phyloP scores from a whole-genome alignment of 208 protist species.

The Acanthamoeba castellanii region DNA sequence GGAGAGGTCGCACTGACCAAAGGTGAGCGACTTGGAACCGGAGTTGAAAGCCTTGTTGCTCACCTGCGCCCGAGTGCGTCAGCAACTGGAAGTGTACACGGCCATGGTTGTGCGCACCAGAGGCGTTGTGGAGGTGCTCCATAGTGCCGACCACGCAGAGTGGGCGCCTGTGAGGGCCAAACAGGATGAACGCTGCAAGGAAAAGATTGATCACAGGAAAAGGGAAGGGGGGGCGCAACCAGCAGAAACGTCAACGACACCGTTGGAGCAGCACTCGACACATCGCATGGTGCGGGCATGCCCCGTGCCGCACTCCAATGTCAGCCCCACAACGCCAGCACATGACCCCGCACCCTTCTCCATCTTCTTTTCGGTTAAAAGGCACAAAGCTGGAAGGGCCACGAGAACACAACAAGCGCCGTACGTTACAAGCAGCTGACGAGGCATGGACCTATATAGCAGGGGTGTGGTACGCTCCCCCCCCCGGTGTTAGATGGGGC shows the following conservation, averaged over 20 bases:
- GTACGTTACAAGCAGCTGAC: no score
- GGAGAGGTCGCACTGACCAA: neutral
- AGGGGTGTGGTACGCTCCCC: no score
- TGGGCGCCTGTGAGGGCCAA: neutral
- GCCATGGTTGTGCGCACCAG: neutral
- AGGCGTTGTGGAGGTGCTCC: neutral
- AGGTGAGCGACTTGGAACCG: neutral
- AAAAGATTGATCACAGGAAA: neutral
- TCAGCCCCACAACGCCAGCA: no score
- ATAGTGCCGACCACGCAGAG: neutral
- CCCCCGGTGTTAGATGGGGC: no score
- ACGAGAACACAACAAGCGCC: no score
- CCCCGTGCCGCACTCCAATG: neutral
- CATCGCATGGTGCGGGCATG: neutral
- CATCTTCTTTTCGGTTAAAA: no score
- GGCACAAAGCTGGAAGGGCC: no score
- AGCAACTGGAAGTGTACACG: no score
- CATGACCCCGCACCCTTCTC: no score
- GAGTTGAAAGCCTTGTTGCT: neutral
- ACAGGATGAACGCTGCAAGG: neutral
- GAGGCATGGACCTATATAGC: no score
- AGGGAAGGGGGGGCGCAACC: neutral
- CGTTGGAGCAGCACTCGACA: neutral
- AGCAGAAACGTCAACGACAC: neutral
- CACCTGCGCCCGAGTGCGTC: neutral